Evolutionary conservation across 768 basidiomycete genomes (phyloP).

Genomic region (Cyclocybe cylindracea): DNA sequence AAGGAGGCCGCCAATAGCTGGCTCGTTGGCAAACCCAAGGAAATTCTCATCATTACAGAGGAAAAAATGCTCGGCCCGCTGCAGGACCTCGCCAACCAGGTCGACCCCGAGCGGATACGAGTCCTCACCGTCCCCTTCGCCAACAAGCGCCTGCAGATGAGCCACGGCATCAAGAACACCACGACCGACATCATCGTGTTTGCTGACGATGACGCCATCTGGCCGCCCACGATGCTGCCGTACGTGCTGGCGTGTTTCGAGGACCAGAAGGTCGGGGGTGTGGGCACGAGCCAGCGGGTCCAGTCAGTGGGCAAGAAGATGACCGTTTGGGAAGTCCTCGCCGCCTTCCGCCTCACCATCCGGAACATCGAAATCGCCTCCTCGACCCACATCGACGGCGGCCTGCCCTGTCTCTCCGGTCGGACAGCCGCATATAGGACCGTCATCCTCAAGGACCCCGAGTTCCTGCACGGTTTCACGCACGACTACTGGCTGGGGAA

Average conservation of each 20-base stretch:
- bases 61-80: constrained; percentile 90
- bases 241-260: constrained; percentile 91
- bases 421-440: constrained; percentile 94
- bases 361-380: constrained; percentile 91
- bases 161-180: constrained; percentile 87
- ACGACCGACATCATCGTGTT: constrained; percentile 94
- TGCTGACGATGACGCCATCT: constrained; percentile 94
- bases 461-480: constrained; percentile 90
- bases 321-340: constrained; percentile 96
- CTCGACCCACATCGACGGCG: constrained; percentile 91
- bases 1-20: constrained; percentile 91
- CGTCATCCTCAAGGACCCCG: constrained; percentile 92
- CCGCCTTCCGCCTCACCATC: constrained; percentile 89
- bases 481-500: constrained; percentile 94
- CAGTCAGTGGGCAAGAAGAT: constrained; percentile 74
- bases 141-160: constrained; percentile 94
- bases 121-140: constrained; percentile 91
- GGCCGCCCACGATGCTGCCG: constrained; percentile 90
- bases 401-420: constrained; percentile 88
- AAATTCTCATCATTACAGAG: constrained; percentile 70
- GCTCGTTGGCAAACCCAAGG: constrained; percentile 91
- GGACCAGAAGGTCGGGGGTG: constrained; percentile 91
- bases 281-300: constrained; percentile 89
- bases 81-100: constrained; percentile 84
- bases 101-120: constrained; percentile 82